Conservation (phyloP, 495 filamentous ascomycete genomes). For the Penicillium riverlandense region DNA sequence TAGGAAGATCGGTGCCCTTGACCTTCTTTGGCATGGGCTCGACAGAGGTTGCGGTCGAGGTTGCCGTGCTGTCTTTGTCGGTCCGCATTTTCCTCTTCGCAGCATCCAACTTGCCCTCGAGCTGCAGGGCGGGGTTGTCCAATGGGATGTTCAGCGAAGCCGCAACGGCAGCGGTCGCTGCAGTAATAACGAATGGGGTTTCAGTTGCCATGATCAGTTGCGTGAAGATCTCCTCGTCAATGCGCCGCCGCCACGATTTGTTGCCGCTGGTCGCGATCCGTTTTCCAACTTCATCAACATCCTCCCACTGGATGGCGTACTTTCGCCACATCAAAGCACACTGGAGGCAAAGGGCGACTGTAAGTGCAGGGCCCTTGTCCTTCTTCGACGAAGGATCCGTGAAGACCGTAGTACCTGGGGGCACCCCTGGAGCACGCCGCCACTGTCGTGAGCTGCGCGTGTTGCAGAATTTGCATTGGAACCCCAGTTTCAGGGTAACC, state of each 20-base stretch:
- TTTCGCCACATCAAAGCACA: constrained; percentile 91
- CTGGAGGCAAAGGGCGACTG: constrained; percentile 79
- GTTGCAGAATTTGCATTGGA: constrained; percentile 91
- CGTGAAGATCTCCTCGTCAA: constrained; percentile 85
- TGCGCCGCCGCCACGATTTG: constrained; percentile 75
- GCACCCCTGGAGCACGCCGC: constrained; percentile 75
- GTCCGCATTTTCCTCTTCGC: constrained; percentile 56
- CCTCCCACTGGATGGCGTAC: constrained; percentile 93
- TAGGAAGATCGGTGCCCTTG: constrained; percentile 42
- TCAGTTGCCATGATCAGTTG: constrained; percentile 60
- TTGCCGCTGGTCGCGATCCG: constrained; percentile 78
- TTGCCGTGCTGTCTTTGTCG: constrained; percentile 43
- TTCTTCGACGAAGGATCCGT: constrained; percentile 58
- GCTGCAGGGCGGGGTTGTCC: constrained; percentile 35
- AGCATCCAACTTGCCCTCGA: constrained; percentile 31
- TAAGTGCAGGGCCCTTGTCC: constrained; percentile 69
- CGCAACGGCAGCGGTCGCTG: constrained; percentile 36
- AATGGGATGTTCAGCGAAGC: constrained; percentile 36
- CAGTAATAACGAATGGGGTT: constrained; percentile 40
- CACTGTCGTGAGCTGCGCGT: constrained; percentile 78
- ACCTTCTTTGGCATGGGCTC: constrained; percentile 57
- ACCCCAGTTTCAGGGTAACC: constrained; percentile 63
- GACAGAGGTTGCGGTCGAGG: constrained; percentile 38
- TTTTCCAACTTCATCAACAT: constrained; percentile 87
- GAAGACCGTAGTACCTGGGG: constrained; percentile 63